Evolutionary conservation across 176 grass and related monocot species (phyloP), one percentile per base, ranked within the genome.

Genomic region (Elaeis guineensis): DNA sequence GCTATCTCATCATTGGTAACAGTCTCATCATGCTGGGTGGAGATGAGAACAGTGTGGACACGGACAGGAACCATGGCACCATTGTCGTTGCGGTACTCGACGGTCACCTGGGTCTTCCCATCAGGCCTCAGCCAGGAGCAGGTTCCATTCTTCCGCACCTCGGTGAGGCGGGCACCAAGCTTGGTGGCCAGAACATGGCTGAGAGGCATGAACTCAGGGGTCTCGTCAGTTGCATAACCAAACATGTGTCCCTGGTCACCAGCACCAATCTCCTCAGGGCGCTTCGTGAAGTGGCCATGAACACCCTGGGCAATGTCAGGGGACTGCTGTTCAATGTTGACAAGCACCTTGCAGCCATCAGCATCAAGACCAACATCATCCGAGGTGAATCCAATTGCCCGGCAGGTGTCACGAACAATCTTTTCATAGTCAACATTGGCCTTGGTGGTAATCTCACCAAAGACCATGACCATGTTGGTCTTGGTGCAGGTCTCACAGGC

Each of bases 151-250:
- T 85, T 85, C 52, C 82, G 72, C 28, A 80, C 77, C 77, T 85
- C 77, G 0, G 82, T 80, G 58, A 85, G 82, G 17, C 77, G 72
- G 54, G 82, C 77, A 20, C 82, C 82, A 25, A 85, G 77, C 82
- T 85, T 85, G 53, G 82, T 85, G 26, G 82, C 77, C 32, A 85
- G 77, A 62, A 80, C 82, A 76, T 85, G 72, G 30, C 81, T 78
- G 17, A 83, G 81, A 20, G 81, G 75, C 75, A 83, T 83, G 74
- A 83, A 35, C 53, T 83, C 75, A 32, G 81, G 75, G 54, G 70
- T 83, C 65, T 78, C 81, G 16, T 78, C 75, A 22, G 70, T 78
- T 21, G 81, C 81, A 70, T 83, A 83, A 19, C 75, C 75, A 60
- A 82, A 77, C 80, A 82, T 82, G 28, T 63, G 80, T 16, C 80